Evolutionary conservation across 768 basidiomycete genomes (phyloP).

Genomic region (Coprinopsis sp.): DNA sequence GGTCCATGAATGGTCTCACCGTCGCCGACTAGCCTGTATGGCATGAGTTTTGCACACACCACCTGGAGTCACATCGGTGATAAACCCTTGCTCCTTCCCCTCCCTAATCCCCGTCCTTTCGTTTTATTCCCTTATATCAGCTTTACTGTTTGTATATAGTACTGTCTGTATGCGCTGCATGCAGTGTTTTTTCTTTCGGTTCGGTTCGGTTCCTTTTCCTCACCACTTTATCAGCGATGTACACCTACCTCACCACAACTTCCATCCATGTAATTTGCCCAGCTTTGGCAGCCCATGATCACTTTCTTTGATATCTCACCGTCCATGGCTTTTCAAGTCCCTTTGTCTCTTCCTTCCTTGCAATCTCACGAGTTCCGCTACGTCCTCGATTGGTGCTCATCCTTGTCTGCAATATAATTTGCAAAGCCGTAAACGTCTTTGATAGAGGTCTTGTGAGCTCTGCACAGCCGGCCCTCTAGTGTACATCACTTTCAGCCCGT

Average conservation of each 20-base stretch:
- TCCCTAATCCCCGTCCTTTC: slow-evolving; percentile 1
- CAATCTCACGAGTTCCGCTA: slow-evolving; percentile 7
- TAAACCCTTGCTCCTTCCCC: neutral
- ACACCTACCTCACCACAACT: neutral
- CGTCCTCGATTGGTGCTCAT: neutral
- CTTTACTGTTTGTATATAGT: slow-evolving; percentile 4
- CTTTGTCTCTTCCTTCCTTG: slow-evolving; percentile 12
- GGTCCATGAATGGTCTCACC: slow-evolving; percentile 69
- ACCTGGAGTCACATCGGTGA: too few species aligned
- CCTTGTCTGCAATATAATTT: neutral
- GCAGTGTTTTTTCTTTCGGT: slow-evolving; percentile 11
- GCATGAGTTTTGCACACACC: too few species aligned
- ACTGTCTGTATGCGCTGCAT: neutral
- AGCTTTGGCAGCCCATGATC: too few species aligned
- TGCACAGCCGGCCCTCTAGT: too few species aligned
- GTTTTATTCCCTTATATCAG: slow-evolving; percentile 2
- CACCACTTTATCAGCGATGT: neutral
- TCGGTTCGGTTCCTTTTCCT: neutral
- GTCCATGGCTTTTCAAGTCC: slow-evolving; percentile 4
- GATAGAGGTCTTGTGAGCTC: too few species aligned
- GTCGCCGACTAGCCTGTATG: slow-evolving; percentile 75
- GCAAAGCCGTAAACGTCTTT: too few species aligned
- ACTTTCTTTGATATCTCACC: slow-evolving; percentile 7
- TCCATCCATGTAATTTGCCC: neutral
- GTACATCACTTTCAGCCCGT: slow-evolving; percentile 9